phyloP scores from a whole-genome alignment of 306 rosid species.

The Pyrus communis region DNA sequence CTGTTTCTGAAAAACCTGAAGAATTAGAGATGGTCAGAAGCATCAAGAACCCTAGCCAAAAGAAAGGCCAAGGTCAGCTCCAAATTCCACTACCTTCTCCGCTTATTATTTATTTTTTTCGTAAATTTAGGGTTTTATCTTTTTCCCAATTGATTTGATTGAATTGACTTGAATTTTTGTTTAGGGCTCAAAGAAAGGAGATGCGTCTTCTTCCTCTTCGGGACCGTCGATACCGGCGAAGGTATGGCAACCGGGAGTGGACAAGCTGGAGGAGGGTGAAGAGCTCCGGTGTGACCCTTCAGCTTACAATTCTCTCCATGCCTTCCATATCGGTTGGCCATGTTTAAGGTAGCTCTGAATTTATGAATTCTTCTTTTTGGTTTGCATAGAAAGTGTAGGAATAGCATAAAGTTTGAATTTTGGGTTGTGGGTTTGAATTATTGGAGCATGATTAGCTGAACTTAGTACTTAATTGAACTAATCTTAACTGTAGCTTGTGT shows the following conservation, averaged over 20 bases:
- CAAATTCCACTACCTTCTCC: background rate
- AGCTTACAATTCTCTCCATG: conserved; percentile 89
- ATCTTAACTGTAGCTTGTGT: background rate
- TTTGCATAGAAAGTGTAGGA: background rate
- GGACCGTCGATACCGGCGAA: conserved; percentile 39
- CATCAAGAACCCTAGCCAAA: conserved; percentile 60
- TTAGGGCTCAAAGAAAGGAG: conserved; percentile 50
- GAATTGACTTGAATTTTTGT: background rate
- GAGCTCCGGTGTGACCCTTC: conserved; percentile 94
- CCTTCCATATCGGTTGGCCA: conserved; percentile 87
- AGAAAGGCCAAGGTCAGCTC: conserved; percentile 65
- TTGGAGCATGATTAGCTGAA: background rate
- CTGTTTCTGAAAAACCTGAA: background rate
- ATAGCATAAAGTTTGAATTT: background rate
- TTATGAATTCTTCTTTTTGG: background rate
- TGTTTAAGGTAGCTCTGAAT: conserved; percentile 56
- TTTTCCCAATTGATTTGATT: background rate
- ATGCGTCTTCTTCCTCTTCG: conserved; percentile 55
- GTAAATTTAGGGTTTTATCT: background rate
- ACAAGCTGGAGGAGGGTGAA: conserved; percentile 87
- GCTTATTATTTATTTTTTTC: background rate
- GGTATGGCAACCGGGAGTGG: conserved; percentile 98
- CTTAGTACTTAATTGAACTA: background rate
- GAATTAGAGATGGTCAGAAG: conserved; percentile 37
- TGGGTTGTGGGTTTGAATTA: background rate